phyloP scores from a whole-genome alignment of 495 filamentous ascomycete species.

The Lepidopterella palustris region DNA sequence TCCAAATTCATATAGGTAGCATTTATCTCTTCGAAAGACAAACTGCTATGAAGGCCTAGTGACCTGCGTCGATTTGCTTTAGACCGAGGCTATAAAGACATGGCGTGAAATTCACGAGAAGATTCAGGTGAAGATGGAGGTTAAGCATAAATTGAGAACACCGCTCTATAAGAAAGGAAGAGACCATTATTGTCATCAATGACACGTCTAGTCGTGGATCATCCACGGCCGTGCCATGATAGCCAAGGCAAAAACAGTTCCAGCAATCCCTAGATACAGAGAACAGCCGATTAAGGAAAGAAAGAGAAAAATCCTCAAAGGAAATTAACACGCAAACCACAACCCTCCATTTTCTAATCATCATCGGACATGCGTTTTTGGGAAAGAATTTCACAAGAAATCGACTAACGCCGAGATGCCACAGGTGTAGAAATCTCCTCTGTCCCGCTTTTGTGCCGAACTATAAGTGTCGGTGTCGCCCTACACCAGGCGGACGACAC shows the following conservation, averaged over 20 bases:
- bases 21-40: no score
- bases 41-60: no score
- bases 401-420: conserved; percentile 25
- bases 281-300: conserved; percentile 3
- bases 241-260: conserved; percentile 24
- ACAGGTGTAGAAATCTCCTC: conserved; percentile 13
- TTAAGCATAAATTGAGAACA: background rate
- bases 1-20: no score
- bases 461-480: conserved; percentile 1
- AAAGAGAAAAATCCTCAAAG: background rate
- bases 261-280: conserved; percentile 20
- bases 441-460: conserved; percentile 14
- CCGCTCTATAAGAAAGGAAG: conserved; percentile 20
- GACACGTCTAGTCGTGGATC: conserved; percentile 18
- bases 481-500: conserved; percentile 14
- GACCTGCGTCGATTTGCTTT: no score
- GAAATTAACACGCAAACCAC: conserved; percentile 3
- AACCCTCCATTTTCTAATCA: conserved; percentile 15
- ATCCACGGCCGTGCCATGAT: conserved; percentile 18
- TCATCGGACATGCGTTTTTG: conserved; percentile 9
- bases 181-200: conserved; percentile 19
- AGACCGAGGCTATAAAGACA: no score
- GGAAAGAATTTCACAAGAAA: conserved; percentile 13
- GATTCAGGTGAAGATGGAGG: background rate
- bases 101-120: no score